Evolutionary conservation across 345 rosid genomes (phyloP).

Genomic region (Citrus mangshanensis): DNA sequence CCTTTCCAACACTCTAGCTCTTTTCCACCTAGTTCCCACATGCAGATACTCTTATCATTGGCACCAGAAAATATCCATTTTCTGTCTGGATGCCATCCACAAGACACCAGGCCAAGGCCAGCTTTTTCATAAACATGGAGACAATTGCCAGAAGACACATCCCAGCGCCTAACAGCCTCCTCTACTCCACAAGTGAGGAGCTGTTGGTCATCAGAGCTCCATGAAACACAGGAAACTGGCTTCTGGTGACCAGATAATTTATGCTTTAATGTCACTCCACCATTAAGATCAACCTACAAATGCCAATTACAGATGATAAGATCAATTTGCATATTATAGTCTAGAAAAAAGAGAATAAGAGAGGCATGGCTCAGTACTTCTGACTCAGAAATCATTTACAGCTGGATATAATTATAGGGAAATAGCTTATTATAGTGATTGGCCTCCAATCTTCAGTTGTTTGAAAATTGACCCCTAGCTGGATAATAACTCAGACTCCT

Average conservation of each 20-base stretch:
- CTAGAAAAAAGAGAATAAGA: neutral
- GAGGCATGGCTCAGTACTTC: neutral
- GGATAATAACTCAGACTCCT: neutral
- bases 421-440: neutral
- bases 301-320: neutral
- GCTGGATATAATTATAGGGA: neutral
- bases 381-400: neutral
- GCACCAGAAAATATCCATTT: constrained; percentile 44
- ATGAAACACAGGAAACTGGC: constrained; percentile 50
- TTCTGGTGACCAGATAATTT: constrained; percentile 49
- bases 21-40: constrained; percentile 58
- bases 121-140: constrained; percentile 50
- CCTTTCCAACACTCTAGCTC: constrained; percentile 59
- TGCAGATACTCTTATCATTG: constrained; percentile 49
- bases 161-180: constrained; percentile 59
- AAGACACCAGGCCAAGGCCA: constrained; percentile 52
- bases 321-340: neutral
- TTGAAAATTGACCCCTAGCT: neutral
- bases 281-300: constrained; percentile 41
- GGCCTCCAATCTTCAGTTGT: neutral
- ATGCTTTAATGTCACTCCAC: constrained; percentile 45
- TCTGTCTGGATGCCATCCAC: constrained; percentile 68
- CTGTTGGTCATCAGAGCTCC: constrained; percentile 61
- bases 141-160: constrained; percentile 59
- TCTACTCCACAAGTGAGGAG: constrained; percentile 63